These are phyloP conservation scores for Coniochaeta pulveracea DNA, from an alignment of 2,329 filamentous ascomycete species.

Conservation along the genomic window DNA sequence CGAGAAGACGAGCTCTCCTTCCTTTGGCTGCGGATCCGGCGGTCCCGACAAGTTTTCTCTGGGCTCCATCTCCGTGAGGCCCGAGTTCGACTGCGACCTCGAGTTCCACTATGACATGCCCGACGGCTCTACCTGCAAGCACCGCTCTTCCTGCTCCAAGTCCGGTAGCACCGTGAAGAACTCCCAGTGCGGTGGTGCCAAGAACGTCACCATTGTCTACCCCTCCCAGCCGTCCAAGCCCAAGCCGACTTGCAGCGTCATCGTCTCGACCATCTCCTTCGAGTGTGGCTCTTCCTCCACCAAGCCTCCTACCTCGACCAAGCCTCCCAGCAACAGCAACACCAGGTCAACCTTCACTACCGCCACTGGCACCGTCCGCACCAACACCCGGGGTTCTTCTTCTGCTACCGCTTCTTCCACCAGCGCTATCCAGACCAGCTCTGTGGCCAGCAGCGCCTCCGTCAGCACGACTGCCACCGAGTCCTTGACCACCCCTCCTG, in stretches of 20 bases:
- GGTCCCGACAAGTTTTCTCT: constrained; percentile 59
- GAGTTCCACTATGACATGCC: constrained; percentile 83
- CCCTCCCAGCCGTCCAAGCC: constrained; percentile 45
- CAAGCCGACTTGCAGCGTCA: constrained; percentile 54
- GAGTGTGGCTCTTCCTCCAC: constrained; percentile 44
- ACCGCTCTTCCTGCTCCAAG: constrained; percentile 55
- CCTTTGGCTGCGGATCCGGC: constrained; percentile 39
- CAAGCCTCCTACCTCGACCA: constrained; percentile 18
- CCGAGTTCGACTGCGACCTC: constrained; percentile 66
- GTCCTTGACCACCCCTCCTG: constrained; percentile 10
- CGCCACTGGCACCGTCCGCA: constrained; percentile 10
- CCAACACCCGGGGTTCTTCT: constrained; percentile 9
- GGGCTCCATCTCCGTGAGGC: constrained; percentile 58
- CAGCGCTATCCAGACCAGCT: constrained; percentile 16
- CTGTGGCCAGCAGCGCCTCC: constrained; percentile 10
- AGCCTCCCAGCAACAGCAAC: too few relatives aligned
- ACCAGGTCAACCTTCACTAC: constrained; percentile 6
- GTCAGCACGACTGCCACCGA: constrained; percentile 15
- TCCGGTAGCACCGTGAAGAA: constrained; percentile 65
- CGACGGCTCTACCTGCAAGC: constrained; percentile 72
- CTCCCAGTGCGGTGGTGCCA: constrained; percentile 86
- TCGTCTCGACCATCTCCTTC: constrained; percentile 65
- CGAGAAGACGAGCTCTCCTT: constrained; percentile 37
- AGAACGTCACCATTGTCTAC: constrained; percentile 62
- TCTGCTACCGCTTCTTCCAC: too few relatives aligned